A percentile compares a stretch with the other conserved stretches of the same genome.
These are phyloP conservation scores for Populus trichocarpa DNA, from an alignment of 441 rosid genomes.

Conservation along the genomic window DNA sequence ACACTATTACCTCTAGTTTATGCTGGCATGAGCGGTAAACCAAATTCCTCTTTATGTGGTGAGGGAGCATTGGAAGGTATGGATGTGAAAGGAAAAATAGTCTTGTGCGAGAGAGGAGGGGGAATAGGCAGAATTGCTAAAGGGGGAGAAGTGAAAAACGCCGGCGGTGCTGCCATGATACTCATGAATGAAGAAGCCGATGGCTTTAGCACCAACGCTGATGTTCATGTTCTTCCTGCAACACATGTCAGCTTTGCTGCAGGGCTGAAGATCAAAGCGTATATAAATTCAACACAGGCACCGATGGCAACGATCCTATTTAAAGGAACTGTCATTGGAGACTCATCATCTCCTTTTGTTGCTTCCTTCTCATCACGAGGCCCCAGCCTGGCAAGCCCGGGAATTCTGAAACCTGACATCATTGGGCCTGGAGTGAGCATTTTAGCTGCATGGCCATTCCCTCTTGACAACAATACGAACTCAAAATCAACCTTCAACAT, in stretches of 20 bases:
- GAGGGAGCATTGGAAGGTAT: slow-evolving; percentile 30
- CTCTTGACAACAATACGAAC: too few species aligned
- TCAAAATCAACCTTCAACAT: too few species aligned
- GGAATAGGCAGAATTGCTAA: slow-evolving; percentile 22
- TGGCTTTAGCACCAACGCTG: slow-evolving; percentile 20
- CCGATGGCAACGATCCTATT: slow-evolving; percentile 35
- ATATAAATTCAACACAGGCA: slow-evolving; percentile 33
- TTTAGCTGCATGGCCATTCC: too few species aligned
- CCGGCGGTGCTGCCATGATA: slow-evolving; percentile 46
- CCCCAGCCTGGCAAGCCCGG: slow-evolving; percentile 39
- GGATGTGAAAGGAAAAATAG: slow-evolving; percentile 36
- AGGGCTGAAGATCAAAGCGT: slow-evolving; percentile 40
- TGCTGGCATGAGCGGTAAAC: slow-evolving; percentile 31
- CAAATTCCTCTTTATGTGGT: slow-evolving; percentile 27
- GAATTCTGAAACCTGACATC: neutral
- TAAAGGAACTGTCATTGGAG: slow-evolving; percentile 40
- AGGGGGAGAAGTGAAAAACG: slow-evolving; percentile 36
- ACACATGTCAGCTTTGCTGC: slow-evolving; percentile 38
- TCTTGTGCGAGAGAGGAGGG: slow-evolving; percentile 34
- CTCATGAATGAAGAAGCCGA: slow-evolving; percentile 31
- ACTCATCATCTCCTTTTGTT: slow-evolving; percentile 31
- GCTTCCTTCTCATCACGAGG: slow-evolving; percentile 51
- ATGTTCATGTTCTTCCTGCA: slow-evolving; percentile 52
- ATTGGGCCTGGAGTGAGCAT: too few species aligned
- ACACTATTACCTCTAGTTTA: slow-evolving; percentile 31